phyloP scores from a whole-genome alignment of 148 eudicot genomes.

The Limonium bicolor region DNA sequence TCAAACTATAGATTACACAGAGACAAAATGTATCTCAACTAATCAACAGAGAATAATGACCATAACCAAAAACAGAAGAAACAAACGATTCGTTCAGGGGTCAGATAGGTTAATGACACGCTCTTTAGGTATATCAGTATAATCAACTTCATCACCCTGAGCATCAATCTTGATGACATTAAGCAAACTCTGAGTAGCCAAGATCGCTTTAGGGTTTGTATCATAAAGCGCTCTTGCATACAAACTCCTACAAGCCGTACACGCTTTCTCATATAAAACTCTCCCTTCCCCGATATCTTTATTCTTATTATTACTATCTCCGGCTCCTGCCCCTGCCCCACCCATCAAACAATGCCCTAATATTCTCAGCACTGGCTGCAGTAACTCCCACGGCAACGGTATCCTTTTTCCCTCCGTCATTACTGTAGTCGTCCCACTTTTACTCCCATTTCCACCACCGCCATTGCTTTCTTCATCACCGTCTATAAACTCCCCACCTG shows the following conservation, averaged over 20 bases:
- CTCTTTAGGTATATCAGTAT: constrained; percentile 31
- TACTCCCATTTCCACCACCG: neutral
- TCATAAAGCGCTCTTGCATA: constrained; percentile 62
- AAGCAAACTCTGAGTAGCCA: constrained; percentile 57
- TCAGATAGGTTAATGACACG: too few relatives aligned
- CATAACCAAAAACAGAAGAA: too few relatives aligned
- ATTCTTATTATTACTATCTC: constrained; percentile 1
- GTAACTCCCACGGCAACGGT: constrained; percentile 69
- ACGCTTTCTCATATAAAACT: constrained; percentile 36
- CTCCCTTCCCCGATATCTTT: too few relatives aligned
- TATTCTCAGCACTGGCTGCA: constrained; percentile 59
- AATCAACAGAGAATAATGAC: too few relatives aligned
- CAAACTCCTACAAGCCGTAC: constrained; percentile 47
- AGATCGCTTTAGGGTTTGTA: constrained; percentile 54
- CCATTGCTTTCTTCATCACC: neutral
- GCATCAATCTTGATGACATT: constrained; percentile 30
- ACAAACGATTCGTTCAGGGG: too few relatives aligned
- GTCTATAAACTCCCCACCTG: constrained; percentile 13
- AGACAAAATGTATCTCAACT: too few relatives aligned
- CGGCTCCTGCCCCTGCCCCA: neutral
- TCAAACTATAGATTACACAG: too few relatives aligned
- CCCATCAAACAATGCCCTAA: constrained; percentile 78
- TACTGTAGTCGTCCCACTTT: neutral
- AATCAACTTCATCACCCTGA: constrained; percentile 22
- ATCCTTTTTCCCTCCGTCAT: constrained; percentile 23